Conservation (phyloP, 768 basidiomycete species). For the Lactarius psammicola region DNA sequence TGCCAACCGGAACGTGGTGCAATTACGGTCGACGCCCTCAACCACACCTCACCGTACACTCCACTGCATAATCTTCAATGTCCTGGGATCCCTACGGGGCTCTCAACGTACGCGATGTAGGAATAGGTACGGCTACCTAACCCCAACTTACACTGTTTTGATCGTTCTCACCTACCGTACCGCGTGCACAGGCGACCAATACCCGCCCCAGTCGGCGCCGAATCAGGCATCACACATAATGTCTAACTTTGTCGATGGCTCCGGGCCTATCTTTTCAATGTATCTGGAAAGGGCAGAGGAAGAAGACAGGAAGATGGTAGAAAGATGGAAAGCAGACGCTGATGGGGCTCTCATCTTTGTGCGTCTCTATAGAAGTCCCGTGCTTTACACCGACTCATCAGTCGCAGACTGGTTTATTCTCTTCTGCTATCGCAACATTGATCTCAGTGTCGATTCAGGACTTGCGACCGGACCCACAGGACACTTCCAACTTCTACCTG, state of each 20-base stretch:
- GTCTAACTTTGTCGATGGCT: slow-evolving; percentile 1
- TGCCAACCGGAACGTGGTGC: too few relatives aligned
- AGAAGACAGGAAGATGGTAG: neutral
- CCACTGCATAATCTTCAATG: too few relatives aligned
- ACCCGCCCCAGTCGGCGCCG: neutral
- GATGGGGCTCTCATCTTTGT: neutral
- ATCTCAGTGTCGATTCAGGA: neutral
- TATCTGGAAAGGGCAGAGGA: neutral
- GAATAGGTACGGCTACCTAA: too few relatives aligned
- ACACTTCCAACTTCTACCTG: neutral
- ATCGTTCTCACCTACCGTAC: too few relatives aligned
- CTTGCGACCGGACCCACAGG: neutral
- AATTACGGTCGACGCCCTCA: too few relatives aligned
- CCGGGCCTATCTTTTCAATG: neutral
- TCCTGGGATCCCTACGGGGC: too few relatives aligned
- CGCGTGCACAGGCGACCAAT: neutral
- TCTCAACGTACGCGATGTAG: too few relatives aligned
- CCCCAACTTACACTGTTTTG: too few relatives aligned
- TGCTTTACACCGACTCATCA: neutral
- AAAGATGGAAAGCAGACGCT: neutral
- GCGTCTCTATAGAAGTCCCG: neutral
- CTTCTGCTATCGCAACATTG: neutral
- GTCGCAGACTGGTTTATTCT: slow-evolving; percentile 7
- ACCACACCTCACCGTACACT: too few relatives aligned
- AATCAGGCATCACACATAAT: neutral